Conservation (phyloP, 2,329 filamentous ascomycete species). For the Xylaria sp. region DNA sequence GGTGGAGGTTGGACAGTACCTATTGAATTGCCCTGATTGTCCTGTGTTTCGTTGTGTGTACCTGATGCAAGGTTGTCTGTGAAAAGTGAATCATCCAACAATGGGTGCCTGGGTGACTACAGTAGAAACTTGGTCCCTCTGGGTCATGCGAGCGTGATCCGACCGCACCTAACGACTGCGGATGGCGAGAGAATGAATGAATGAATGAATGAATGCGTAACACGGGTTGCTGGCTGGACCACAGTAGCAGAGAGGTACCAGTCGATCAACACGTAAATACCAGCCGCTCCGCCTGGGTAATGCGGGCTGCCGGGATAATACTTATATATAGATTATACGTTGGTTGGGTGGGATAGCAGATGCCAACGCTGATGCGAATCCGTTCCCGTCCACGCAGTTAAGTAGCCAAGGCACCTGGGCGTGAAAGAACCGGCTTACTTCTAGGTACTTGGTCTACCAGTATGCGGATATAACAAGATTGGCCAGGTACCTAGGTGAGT, state of each 20-base stretch:
- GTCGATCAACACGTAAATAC: not conserved
- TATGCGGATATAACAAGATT: not conserved
- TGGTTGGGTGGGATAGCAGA: not conserved
- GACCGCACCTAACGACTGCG: slow-evolving; percentile 11
- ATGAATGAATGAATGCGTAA: not conserved
- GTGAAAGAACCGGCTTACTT: not conserved
- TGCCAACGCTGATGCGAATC: not conserved
- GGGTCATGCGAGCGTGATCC: slow-evolving; percentile 21
- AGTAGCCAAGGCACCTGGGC: not conserved
- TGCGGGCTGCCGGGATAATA: not conserved
- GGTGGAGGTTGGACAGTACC: too few relatives aligned
- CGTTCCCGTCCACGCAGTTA: not conserved
- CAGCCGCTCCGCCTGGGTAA: not conserved
- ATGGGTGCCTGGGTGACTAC: slow-evolving; percentile 26
- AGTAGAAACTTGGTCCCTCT: slow-evolving; percentile 21
- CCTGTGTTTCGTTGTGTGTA: too few relatives aligned
- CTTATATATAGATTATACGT: too few relatives aligned
- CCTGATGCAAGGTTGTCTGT: slow-evolving; percentile 11
- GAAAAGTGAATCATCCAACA: slow-evolving; percentile 30
- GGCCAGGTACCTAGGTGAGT: not conserved
- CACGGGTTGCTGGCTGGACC: not conserved
- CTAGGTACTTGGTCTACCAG: too few relatives aligned
- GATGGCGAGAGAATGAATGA: slow-evolving; percentile 19
- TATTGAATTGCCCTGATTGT: slow-evolving; percentile 17
- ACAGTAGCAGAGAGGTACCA: not conserved